Conservation (phyloP, 352 stramenopile species). For the Globisporangium yorkense region DNA sequence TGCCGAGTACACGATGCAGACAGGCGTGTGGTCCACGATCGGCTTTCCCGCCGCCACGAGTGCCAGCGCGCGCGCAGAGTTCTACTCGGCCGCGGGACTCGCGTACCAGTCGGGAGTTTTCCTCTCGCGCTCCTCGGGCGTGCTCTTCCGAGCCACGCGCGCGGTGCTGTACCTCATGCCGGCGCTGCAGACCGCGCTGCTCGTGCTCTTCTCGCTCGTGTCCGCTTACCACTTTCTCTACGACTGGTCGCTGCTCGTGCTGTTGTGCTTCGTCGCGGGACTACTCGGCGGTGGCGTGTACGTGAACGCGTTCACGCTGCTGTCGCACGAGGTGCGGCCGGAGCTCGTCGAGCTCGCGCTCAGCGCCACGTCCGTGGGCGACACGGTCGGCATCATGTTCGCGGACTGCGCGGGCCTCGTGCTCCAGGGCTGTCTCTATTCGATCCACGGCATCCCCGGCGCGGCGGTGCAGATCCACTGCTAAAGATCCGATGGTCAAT, state of each 20-base stretch:
- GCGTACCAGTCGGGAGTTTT: conserved; percentile 93
- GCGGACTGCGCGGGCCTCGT: conserved; percentile 86
- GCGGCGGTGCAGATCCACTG: conserved; percentile 53
- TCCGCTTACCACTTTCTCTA: conserved; percentile 82
- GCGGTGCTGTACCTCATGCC: conserved; percentile 88
- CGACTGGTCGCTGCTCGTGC: conserved; percentile 75
- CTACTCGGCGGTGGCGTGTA: conserved; percentile 88
- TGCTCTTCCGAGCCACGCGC: conserved; percentile 71
- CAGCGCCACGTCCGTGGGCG: conserved; percentile 80
- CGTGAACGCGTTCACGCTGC: conserved; percentile 89
- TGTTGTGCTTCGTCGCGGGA: conserved; percentile 82
- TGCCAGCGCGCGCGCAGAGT: conserved; percentile 60
- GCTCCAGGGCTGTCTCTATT: conserved; percentile 91
- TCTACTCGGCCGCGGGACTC: conserved; percentile 90
- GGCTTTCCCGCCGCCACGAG: conserved; percentile 86
- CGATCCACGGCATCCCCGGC: conserved; percentile 62
- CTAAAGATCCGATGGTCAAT: conserved; percentile 11
- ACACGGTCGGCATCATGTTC: conserved; percentile 87
- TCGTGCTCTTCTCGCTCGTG: conserved; percentile 85
- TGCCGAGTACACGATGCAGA: conserved; percentile 92
- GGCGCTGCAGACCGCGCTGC: conserved; percentile 73
- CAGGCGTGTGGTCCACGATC: conserved; percentile 91
- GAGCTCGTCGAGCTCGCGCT: conserved; percentile 86
- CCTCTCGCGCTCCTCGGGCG: conserved; percentile 84
- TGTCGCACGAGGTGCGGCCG: conserved; percentile 71